Evolutionary conservation across 176 grass and related monocot genomes (phyloP), one percentile per base, ranked within the genome.

Genomic region (Typha latifolia): DNA sequence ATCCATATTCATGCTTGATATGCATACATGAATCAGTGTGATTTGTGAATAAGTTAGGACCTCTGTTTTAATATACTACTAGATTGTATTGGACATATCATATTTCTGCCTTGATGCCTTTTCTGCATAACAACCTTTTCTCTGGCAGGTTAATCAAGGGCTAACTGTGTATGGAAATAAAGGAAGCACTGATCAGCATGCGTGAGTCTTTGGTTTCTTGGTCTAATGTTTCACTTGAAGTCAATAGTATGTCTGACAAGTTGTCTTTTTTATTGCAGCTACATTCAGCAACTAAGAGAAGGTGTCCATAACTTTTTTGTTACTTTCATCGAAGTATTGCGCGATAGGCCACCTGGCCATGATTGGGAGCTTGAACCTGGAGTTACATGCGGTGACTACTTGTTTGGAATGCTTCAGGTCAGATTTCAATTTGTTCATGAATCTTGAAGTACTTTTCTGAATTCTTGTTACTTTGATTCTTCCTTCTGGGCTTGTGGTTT

Each of bases 231-330:
- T 13, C 64, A 48, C 55, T 49, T 67, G 31, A 66, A 68, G 32
- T 48, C 14, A 34, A 11, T 15, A 77, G 63, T 49, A 71, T 63
- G 65, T 37, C 22, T 57, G 62, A 48, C 66, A 75, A 69, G 59
- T 48, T 55, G 14, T 63, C 9, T 76, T 57, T 73, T 7, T 81
- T 18, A 29, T 78, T 55, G 49, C 86, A 99, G 95, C 20, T 99
- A 99, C 80, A 99, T 99, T 87, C 95, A 99, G 53, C 95, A 99
- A 68, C 87, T 99, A 74, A 93, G 95, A 83, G 95, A 99, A 64
- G 95, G 95, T 62, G 89, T 99, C 29, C 89, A 87, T 63, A 99
- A 99, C 74, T 99, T 99, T 76, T 99, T 99, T 2, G 89, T 85
- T 82, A 99, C 95, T 78, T 99, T 99, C 71, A 94, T 99, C 9